Conservation (phyloP, 345 rosid species). For the Aurinia saxatilis region DNA sequence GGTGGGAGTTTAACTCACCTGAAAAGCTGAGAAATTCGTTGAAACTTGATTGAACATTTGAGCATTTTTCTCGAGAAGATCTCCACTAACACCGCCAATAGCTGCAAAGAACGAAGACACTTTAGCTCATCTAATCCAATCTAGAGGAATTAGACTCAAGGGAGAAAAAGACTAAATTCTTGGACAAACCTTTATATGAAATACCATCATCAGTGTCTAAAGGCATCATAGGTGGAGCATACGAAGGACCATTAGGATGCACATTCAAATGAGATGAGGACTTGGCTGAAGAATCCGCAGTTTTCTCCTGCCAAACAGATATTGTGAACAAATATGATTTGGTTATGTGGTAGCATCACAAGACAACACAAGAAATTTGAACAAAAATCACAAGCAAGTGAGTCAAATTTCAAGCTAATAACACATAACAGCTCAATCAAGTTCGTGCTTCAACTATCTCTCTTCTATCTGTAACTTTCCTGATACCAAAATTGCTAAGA, state of each 20-base stretch:
- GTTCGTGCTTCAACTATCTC: not conserved
- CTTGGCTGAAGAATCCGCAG: slow-evolving; percentile 56
- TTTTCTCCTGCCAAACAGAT: slow-evolving; percentile 54
- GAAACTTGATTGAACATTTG: slow-evolving; percentile 68
- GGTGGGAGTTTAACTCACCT: slow-evolving; percentile 38
- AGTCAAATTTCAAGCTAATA: not conserved
- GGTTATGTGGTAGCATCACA: not conserved
- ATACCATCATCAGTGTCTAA: slow-evolving; percentile 71
- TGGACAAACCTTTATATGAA: slow-evolving; percentile 51
- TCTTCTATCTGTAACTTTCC: not conserved
- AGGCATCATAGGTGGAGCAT: slow-evolving; percentile 52
- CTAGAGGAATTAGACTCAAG: not conserved
- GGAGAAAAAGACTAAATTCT: not conserved
- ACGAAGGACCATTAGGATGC: slow-evolving; percentile 62
- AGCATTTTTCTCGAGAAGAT: slow-evolving; percentile 70
- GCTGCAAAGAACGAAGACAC: slow-evolving; percentile 34
- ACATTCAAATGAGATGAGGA: slow-evolving; percentile 53
- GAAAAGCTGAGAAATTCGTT: slow-evolving; percentile 56
- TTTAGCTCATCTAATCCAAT: not conserved
- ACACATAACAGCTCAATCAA: not conserved
- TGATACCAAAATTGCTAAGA: not conserved
- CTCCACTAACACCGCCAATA: slow-evolving; percentile 67
- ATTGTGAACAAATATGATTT: not conserved
- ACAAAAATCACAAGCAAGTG: slow-evolving; percentile 4
- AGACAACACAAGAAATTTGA: not conserved